These are phyloP conservation scores for Moesziomyces antarcticus DNA, from an alignment of 1,284 basidiomycete species.

Conservation along the genomic window DNA sequence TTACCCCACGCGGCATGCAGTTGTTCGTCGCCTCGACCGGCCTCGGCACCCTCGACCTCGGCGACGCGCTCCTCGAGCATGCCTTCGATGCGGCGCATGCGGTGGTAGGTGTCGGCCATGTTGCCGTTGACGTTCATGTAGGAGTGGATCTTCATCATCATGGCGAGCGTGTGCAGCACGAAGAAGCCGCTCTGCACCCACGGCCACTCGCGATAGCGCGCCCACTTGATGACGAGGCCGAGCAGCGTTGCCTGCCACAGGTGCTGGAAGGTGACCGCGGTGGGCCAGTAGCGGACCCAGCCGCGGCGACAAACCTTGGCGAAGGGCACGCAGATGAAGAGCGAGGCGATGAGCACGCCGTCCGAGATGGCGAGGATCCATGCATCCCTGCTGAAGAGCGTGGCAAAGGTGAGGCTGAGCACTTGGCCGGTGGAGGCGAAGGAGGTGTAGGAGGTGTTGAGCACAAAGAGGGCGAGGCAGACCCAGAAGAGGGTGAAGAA, in stretches of 20 bases:
- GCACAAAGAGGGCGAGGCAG: conserved; percentile 57
- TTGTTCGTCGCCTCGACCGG: conserved; percentile 30
- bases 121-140: conserved; percentile 91
- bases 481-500: conserved; percentile 68
- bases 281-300: conserved; percentile 71
- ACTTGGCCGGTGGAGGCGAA: conserved; percentile 75
- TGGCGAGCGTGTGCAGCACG: conserved; percentile 86
- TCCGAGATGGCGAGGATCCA: conserved; percentile 86
- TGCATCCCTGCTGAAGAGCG: conserved; percentile 87
- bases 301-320: conserved; percentile 65
- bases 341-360: conserved; percentile 79
- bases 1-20: conserved; percentile 36
- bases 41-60: conserved; percentile 44
- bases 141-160: conserved; percentile 97
- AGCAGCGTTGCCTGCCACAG: conserved; percentile 58
- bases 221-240: conserved; percentile 61
- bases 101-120: conserved; percentile 72
- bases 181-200: conserved; percentile 98
- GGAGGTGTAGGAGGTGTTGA: conserved; percentile 60
- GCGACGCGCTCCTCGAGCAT: conserved; percentile 58
- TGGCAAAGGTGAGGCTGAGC: conserved; percentile 81
- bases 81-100: conserved; percentile 44
- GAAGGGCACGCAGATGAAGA: conserved; percentile 82
- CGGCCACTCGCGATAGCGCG: conserved; percentile 77
- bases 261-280: conserved; percentile 48